Evolutionary conservation across 176 grass and related monocot species (phyloP), one percentile per base, ranked within the genome.

Genomic region (Rhynchospora pubera): DNA sequence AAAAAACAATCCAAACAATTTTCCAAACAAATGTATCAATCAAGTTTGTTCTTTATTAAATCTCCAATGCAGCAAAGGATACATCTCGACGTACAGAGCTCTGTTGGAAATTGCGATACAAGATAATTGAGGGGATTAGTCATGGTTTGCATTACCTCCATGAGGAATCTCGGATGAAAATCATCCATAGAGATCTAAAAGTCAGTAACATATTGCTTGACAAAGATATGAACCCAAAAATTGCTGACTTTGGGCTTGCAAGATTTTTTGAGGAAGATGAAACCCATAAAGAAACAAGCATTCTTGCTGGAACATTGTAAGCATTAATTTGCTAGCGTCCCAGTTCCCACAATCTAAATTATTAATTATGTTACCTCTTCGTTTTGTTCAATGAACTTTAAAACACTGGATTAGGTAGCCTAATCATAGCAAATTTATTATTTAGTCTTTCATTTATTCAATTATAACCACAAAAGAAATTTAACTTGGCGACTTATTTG

Each of bases 261-360:
- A 80, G 78, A 34, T 80, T 80, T 46, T 80, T 80, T 22, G 58
- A 80, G n/a, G 78, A 80, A 21, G 78, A 80, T 34, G 57, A 80
- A 64, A 80, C 78, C 22, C 78, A 80, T 44, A 80, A 64, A 63
- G 78, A 80, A 7, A 80, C 78, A 42, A 46, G 21, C 13, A 26
- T 80, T 9, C 14, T 80, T 63, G 78, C 78, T 3, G 78, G 78
- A 12, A 80, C 78, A 64, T 80, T 80, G 78, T 80, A 64, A 80
- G 78, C 22, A 6, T 75, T n/a, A n/a, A n/a, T n/a, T 22, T 52
- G 7, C 4, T 4, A 73, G 0, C 11, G 1, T 63, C 11, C 28
- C 4, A 63, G 6, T 16, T 65, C 9, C 15, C 6, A 30, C 13
- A 65, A 39, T 39, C 34, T 39, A 4, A 39, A 39, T 39, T 39